Evolutionary conservation across 495 filamentous ascomycete species (phyloP).

Genomic region (Talaromyces nanjingensis): DNA sequence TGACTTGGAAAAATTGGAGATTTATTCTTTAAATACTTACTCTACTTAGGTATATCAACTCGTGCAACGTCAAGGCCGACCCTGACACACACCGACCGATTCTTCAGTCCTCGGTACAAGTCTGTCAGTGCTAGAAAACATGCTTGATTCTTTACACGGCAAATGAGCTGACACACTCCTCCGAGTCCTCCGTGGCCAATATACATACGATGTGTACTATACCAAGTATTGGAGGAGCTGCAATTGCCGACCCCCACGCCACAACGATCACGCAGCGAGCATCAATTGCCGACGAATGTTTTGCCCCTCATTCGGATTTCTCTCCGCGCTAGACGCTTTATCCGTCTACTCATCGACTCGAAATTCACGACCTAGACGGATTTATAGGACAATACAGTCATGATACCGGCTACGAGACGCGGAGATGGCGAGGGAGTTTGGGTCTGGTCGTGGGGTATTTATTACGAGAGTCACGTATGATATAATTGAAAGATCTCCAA

Average conservation of each 20-base stretch:
- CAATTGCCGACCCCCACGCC: constrained; percentile 8
- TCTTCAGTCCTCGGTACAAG: not conserved
- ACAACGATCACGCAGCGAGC: not conserved
- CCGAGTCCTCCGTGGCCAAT: too few relatives aligned
- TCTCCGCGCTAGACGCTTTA: not conserved
- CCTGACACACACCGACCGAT: not conserved
- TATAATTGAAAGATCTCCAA: not conserved
- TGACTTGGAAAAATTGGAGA: not conserved
- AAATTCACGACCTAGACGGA: too few relatives aligned
- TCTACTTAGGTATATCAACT: too few relatives aligned
- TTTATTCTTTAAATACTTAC: not conserved
- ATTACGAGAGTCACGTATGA: not conserved
- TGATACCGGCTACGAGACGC: not conserved
- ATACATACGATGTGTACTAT: too few relatives aligned
- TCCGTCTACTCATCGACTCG: too few relatives aligned
- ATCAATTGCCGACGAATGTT: constrained; percentile 1
- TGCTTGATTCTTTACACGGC: not conserved
- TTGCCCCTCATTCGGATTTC: constrained; percentile 10
- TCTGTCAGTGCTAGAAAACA: not conserved
- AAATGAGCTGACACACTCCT: not conserved
- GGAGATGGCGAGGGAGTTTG: not conserved
- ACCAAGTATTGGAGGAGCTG: too few relatives aligned
- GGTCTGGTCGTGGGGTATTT: not conserved
- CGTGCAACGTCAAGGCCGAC: not conserved
- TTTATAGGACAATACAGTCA: not conserved